These are phyloP conservation scores for Polyplosphaeria fusca DNA, from an alignment of 495 filamentous ascomycete genomes.

Conservation along the genomic window DNA sequence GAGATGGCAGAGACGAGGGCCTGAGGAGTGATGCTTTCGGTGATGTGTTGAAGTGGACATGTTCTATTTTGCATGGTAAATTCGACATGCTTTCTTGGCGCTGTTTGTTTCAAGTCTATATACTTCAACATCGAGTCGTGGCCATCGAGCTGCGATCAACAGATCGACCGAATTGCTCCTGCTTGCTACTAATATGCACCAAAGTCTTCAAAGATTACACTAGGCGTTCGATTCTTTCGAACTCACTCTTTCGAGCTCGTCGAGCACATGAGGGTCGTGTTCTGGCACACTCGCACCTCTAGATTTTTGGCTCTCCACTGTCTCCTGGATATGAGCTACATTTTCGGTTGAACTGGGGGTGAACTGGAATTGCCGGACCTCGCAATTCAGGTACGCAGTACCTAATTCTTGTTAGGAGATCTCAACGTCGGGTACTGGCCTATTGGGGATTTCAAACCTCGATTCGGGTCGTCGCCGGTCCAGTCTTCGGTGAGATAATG, in stretches of 20 bases:
- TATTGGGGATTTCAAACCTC: too few relatives aligned
- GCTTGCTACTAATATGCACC: too few relatives aligned
- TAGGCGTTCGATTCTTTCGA: neutral
- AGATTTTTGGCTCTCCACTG: constrained; percentile 49
- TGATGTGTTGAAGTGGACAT: too few relatives aligned
- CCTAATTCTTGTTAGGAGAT: constrained; percentile 41
- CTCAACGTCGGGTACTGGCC: neutral
- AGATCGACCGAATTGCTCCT: too few relatives aligned
- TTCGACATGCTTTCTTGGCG: too few relatives aligned
- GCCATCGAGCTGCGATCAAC: too few relatives aligned
- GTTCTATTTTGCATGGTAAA: too few relatives aligned
- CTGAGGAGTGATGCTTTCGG: too few relatives aligned
- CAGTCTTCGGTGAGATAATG: constrained; percentile 83
- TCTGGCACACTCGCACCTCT: constrained; percentile 33
- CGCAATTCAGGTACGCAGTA: constrained; percentile 82
- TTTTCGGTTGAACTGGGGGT: constrained; percentile 44
- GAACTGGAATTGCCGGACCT: constrained; percentile 75
- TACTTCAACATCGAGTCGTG: too few relatives aligned
- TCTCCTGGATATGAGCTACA: constrained; percentile 62
- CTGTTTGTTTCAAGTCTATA: too few relatives aligned
- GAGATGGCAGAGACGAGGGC: too few relatives aligned
- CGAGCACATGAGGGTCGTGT: constrained; percentile 9
- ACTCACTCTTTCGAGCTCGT: neutral
- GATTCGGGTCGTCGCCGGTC: constrained; percentile 48
- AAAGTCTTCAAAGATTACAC: too few relatives aligned